phyloP scores from a whole-genome alignment of 139 green algal genomes.

The Tetraselmis striata region DNA sequence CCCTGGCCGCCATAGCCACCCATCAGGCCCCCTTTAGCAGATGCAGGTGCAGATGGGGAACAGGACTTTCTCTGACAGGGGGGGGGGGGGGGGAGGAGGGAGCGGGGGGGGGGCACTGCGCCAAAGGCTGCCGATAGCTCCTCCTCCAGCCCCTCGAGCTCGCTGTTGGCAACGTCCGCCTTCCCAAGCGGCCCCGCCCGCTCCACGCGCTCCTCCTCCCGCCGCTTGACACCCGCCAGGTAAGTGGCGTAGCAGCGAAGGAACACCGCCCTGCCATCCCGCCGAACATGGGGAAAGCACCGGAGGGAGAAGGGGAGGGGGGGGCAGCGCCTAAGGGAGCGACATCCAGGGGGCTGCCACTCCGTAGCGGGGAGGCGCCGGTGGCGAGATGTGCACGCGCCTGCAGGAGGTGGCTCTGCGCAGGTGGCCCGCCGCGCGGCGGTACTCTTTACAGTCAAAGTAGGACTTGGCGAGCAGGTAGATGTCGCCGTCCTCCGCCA shows the following conservation, averaged over 20 bases:
- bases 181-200: constrained; percentile 32
- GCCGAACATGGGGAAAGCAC: constrained; percentile 57
- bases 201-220: constrained; percentile 75
- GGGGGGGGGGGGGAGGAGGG: constrained; percentile 9
- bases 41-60: no score
- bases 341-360: not conserved
- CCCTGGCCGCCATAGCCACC: constrained; percentile 9
- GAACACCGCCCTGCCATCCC: constrained; percentile 51
- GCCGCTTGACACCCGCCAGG: constrained; percentile 78
- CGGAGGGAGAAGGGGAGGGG: constrained; percentile 18
- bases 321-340: not conserved
- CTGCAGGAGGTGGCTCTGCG: not conserved
- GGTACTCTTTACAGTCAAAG: constrained; percentile 56
- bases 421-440: not conserved
- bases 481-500: constrained; percentile 11
- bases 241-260: constrained; percentile 73
- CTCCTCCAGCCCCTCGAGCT: constrained; percentile 45
- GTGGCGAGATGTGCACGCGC: no score
- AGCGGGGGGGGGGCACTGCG: not conserved
- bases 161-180: constrained; percentile 40
- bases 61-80: constrained; percentile 12
- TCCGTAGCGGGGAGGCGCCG: no score
- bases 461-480: constrained; percentile 51
- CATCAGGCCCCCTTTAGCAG: not conserved
- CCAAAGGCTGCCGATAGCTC: constrained; percentile 21